Percentiles rank a stretch among this genome's conserved stretches.
These are phyloP conservation scores for Neurospora sp. DNA, from an alignment of 495 filamentous ascomycete species.

Conservation along the genomic window DNA sequence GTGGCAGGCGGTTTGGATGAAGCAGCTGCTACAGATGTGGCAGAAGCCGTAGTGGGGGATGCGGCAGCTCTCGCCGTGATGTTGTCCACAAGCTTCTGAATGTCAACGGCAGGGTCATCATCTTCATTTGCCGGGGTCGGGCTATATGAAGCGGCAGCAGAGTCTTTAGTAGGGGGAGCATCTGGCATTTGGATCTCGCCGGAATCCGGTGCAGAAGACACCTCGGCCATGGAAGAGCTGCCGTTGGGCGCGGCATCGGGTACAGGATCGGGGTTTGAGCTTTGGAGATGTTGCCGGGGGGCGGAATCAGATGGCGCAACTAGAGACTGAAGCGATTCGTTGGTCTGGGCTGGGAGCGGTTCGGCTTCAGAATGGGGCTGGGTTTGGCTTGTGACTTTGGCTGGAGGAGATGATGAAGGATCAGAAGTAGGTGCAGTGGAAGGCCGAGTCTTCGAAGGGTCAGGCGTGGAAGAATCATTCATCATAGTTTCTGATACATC, in stretches of 20 bases:
- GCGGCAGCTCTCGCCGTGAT: slow-evolving; percentile 35
- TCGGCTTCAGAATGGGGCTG: background rate
- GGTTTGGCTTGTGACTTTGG: background rate
- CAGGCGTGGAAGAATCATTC: slow-evolving; percentile 26
- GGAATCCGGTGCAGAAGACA: slow-evolving; percentile 2
- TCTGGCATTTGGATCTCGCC: slow-evolving; percentile 4
- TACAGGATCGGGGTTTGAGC: slow-evolving; percentile 1
- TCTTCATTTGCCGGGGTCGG: slow-evolving; percentile 17
- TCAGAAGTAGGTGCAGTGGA: slow-evolving; percentile 15
- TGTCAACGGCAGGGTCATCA: slow-evolving; percentile 32
- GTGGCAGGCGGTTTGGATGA: slow-evolving; percentile 25
- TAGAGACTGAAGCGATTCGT: slow-evolving; percentile 5
- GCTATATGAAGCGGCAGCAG: slow-evolving; percentile 16
- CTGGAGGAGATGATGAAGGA: slow-evolving; percentile 9
- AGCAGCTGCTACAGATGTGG: slow-evolving; percentile 10
- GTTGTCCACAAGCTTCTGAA: slow-evolving; percentile 40
- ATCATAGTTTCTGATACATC: slow-evolving; percentile 32
- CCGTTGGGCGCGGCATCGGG: slow-evolving; percentile 7
- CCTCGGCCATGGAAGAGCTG: slow-evolving; percentile 7
- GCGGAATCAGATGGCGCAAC: slow-evolving; percentile 4
- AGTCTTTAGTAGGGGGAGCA: slow-evolving; percentile 10
- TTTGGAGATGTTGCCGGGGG: background rate
- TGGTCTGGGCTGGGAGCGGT: background rate
- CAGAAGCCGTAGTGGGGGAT: slow-evolving; percentile 15
- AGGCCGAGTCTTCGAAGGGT: slow-evolving; percentile 19